Percentiles rank a stretch among this genome's conserved stretches.
Conservation (phyloP, 768 basidiomycete genomes). For the Tubosaeta brunneosetosa region DNA sequence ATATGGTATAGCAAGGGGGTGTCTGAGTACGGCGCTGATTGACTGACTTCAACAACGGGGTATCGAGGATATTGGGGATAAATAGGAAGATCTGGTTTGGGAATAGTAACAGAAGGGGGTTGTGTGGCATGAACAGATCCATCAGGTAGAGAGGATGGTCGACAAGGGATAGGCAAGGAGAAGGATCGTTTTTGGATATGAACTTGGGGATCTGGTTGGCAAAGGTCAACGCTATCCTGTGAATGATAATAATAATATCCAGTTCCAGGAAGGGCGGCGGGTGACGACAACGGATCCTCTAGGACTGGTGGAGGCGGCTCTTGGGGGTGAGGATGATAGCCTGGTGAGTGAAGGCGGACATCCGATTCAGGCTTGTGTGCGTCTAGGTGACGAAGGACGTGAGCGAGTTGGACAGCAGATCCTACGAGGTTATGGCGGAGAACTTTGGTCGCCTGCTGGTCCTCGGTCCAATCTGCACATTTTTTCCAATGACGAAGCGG, state of each 20-base stretch:
- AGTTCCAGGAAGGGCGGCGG: constrained; percentile 28
- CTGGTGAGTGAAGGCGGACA: constrained; percentile 35
- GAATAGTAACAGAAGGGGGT: constrained; percentile 4
- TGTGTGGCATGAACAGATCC: constrained; percentile 11
- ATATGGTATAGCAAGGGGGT: constrained; percentile 8
- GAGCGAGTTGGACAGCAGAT: constrained; percentile 54
- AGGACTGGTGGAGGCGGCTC: constrained; percentile 29
- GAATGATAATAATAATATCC: constrained; percentile 32
- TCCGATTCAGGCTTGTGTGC: constrained; percentile 30
- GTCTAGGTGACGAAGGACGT: constrained; percentile 48
- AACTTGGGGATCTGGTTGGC: constrained; percentile 14
- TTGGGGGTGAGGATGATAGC: constrained; percentile 28
- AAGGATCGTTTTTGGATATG: constrained; percentile 29
- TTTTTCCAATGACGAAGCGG: constrained; percentile 50
- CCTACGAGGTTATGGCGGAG: constrained; percentile 65
- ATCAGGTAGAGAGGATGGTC: constrained; percentile 9
- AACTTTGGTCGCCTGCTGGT: constrained; percentile 58
- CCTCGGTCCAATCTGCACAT: constrained; percentile 76
- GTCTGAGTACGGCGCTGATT: constrained; percentile 15
- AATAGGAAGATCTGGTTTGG: constrained; percentile 8
- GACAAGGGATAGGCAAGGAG: constrained; percentile 16
- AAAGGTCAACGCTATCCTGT: constrained; percentile 17
- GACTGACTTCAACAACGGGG: constrained; percentile 5
- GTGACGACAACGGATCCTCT: constrained; percentile 39
- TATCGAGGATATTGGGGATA: constrained; percentile 17